phyloP scores from a whole-genome alignment of 805 yeast species.

The Kockiozyma suomiensis region DNA sequence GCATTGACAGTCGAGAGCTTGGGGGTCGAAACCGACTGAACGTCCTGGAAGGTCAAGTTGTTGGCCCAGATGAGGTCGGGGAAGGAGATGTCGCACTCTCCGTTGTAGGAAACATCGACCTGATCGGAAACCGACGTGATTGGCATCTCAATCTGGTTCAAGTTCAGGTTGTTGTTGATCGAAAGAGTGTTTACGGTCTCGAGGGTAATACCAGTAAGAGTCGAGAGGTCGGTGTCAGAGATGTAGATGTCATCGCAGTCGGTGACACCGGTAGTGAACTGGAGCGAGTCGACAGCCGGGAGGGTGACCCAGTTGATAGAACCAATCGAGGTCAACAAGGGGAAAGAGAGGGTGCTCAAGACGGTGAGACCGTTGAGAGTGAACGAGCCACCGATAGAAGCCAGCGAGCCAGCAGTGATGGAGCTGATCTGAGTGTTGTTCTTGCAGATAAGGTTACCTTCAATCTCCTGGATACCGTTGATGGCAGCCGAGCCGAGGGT shows the following conservation, averaged over 20 bases:
- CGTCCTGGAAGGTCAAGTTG: conserved; percentile 82
- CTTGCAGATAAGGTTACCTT: conserved; percentile 70
- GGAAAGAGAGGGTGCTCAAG: conserved; percentile 69
- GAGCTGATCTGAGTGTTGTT: conserved; percentile 65
- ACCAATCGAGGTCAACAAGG: conserved; percentile 79
- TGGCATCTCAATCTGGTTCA: conserved; percentile 64
- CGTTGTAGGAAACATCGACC: conserved; percentile 82
- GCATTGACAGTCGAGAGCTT: conserved; percentile 73
- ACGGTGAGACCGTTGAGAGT: conserved; percentile 64
- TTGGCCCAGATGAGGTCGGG: conserved; percentile 75
- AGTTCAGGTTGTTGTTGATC: conserved; percentile 87
- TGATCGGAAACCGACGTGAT: conserved; percentile 72
- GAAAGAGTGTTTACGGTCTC: conserved; percentile 47
- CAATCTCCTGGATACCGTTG: conserved; percentile 72
- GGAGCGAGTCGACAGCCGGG: conserved; percentile 75
- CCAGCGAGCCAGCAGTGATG: conserved; percentile 77
- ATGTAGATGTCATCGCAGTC: conserved; percentile 66
- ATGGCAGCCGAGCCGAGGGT: conserved; percentile 50
- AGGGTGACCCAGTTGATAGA: conserved; percentile 77
- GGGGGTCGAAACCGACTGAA: conserved; percentile 69
- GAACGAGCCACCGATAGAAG: conserved; percentile 73
- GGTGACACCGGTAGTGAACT: conserved; percentile 70
- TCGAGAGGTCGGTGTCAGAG: conserved; percentile 47
- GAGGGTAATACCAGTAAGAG: conserved; percentile 47
- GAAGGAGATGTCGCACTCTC: conserved; percentile 61